Base-by-base conservation (phyloP, 305 asterid genomes). In the Plantago rigida region DNA sequence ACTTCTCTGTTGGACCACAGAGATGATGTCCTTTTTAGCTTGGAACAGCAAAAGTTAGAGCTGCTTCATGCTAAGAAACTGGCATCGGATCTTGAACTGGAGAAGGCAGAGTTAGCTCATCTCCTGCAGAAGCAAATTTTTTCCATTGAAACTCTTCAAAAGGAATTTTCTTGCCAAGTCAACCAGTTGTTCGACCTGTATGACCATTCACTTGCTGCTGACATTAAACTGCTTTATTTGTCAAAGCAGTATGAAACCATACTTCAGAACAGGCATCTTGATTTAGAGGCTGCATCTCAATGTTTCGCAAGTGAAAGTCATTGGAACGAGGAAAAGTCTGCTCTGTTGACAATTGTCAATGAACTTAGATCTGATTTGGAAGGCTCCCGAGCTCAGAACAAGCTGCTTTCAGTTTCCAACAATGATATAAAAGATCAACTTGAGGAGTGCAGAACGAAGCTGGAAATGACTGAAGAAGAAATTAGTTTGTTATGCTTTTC, bases 381-480 rank as follows among this genome's bases (percentile, higher is more conserved):
- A 65, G 75, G 64, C 44, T 71, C 86, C 44, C 48, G 54, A 63
- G 81, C 77, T 70, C 81, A 82, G 59, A 81, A 69, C 65, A 72
- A 77, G 72, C 76, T 83, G 68, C 86, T 90, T 71, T 80, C 81
- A 24, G 82, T 76, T 69, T 79, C 83, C 57, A 79, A 78, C 24
- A 31, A 65, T 49, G 67, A 64, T 71, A 59, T 66, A 52, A 56
- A 55, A 26, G 68, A 59, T 68, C 79, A 74, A 67, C 81, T 77
- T 50, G 84, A 81, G 64, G 81, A 80, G 70, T 67, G 62, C 82
- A 72, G 70, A 68, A 56, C 29, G 65, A 76, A 77, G 67, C 70
- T 83, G 73, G 50, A 51, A 57, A 42, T 47, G 70, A 67, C 81
- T 36, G 94, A 83, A 70, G 82, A 82, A 52, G 91, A 92, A 46